Percentiles rank a stretch among this genome's conserved stretches.
phyloP scores from a whole-genome alignment of 164 flowering plant genomes.

The Akebia trifoliata region DNA sequence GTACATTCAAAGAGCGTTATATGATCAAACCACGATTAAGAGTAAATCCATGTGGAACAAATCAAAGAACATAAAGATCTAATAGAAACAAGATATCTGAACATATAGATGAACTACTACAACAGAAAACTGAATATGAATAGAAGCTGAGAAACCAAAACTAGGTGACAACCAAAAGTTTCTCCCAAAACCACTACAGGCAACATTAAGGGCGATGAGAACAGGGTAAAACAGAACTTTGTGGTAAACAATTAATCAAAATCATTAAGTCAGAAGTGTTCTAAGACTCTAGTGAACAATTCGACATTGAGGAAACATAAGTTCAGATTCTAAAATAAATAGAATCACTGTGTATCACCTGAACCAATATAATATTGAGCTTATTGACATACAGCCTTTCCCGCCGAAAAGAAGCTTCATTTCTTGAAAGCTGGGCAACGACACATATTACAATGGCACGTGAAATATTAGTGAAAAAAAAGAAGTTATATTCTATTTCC shows the following conservation, averaged over 20 bases:
- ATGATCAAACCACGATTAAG: not conserved
- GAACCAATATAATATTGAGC: slow-evolving; percentile 87
- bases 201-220: not conserved
- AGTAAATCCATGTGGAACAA: not conserved
- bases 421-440: slow-evolving; percentile 72
- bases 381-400: slow-evolving; percentile 95
- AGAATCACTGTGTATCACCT: slow-evolving; percentile 35
- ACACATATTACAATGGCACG: not conserved
- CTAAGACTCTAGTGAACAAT: too few relatives aligned
- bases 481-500: not conserved
- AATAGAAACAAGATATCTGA: not conserved
- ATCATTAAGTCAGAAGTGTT: too few relatives aligned
- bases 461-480: not conserved
- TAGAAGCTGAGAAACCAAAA: not conserved
- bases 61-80: not conserved
- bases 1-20: slow-evolving; percentile 18
- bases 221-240: not conserved
- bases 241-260: not conserved
- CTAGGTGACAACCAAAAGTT: not conserved
- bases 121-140: not conserved
- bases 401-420: slow-evolving; percentile 77
- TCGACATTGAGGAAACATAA: too few relatives aligned
- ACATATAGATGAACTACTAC: not conserved
- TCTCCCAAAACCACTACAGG: not conserved
- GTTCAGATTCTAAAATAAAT: too few relatives aligned